phyloP scores from a whole-genome alignment of 352 stramenopile species.

The Blastocystis sp. region DNA sequence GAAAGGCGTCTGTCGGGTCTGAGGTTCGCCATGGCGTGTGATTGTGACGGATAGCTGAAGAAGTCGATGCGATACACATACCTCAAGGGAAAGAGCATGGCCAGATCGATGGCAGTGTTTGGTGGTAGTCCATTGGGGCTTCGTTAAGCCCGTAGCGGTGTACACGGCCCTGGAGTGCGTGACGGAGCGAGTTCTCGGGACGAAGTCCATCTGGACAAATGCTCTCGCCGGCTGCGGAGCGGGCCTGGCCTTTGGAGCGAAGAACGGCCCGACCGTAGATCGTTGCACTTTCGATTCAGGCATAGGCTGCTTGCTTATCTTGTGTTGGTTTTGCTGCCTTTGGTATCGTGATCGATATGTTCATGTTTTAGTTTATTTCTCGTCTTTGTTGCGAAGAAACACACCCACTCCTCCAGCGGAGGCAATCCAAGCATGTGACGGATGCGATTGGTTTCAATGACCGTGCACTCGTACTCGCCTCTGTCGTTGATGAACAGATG shows the following conservation, averaged over 20 bases:
- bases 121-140: neutral
- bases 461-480: constrained; percentile 55
- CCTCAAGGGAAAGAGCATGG: constrained; percentile 44
- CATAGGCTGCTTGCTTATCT: constrained; percentile 38
- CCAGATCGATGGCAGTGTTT: constrained; percentile 44
- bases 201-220: constrained; percentile 49
- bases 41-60: constrained; percentile 15
- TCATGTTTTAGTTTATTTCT: constrained; percentile 34
- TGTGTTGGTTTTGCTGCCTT: constrained; percentile 55
- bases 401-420: constrained; percentile 15
- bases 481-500: constrained; percentile 41
- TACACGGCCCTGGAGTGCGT: constrained; percentile 60
- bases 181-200: constrained; percentile 40
- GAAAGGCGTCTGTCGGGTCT: neutral
- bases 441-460: constrained; percentile 50
- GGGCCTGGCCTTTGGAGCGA: constrained; percentile 32
- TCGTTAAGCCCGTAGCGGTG: constrained; percentile 1
- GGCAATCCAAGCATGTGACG: neutral
- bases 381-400: neutral
- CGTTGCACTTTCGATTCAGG: neutral
- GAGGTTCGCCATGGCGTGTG: neutral
- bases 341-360: constrained; percentile 68
- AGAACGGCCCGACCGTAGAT: constrained; percentile 16
- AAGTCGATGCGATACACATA: constrained; percentile 20
- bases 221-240: constrained; percentile 48